These are phyloP conservation scores for Leucocoprinus sp. DNA, from an alignment of 768 basidiomycete species.

Conservation along the genomic window DNA sequence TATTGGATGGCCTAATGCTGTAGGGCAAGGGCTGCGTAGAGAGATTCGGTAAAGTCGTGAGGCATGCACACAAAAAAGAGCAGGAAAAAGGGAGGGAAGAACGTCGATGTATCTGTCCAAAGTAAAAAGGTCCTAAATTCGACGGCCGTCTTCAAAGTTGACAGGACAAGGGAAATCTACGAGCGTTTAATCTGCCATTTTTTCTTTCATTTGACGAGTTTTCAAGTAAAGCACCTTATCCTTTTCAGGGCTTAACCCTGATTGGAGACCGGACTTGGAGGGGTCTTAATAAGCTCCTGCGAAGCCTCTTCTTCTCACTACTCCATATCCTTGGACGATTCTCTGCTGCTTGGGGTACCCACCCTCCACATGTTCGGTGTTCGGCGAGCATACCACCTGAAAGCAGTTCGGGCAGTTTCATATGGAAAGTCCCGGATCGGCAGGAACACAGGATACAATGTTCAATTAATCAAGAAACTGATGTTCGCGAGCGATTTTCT, in stretches of 20 bases:
- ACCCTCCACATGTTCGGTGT: not conserved
- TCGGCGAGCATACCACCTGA: not conserved
- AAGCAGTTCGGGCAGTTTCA: not conserved
- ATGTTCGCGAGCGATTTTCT: not conserved
- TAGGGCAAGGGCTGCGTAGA: not conserved
- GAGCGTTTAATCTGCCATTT: not conserved
- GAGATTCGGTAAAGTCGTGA: not conserved
- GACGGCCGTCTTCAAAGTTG: not conserved
- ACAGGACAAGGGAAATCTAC: not conserved
- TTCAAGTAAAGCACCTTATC: not conserved
- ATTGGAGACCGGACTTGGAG: not conserved
- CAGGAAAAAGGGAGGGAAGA: not conserved
- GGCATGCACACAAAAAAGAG: not conserved
- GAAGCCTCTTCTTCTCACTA: not conserved
- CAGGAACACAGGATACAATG: too few relatives aligned
- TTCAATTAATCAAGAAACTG: not conserved
- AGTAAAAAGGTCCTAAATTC: not conserved
- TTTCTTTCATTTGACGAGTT: not conserved
- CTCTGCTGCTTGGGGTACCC: not conserved
- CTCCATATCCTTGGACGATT: not conserved
- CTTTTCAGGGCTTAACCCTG: conserved; percentile 1
- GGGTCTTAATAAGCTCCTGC: not conserved
- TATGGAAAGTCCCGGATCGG: not conserved
- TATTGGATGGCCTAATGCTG: not conserved
- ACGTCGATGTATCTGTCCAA: not conserved